phyloP scores from a whole-genome alignment of 106 monocot genomes.

The Amphibolis antarctica region DNA sequence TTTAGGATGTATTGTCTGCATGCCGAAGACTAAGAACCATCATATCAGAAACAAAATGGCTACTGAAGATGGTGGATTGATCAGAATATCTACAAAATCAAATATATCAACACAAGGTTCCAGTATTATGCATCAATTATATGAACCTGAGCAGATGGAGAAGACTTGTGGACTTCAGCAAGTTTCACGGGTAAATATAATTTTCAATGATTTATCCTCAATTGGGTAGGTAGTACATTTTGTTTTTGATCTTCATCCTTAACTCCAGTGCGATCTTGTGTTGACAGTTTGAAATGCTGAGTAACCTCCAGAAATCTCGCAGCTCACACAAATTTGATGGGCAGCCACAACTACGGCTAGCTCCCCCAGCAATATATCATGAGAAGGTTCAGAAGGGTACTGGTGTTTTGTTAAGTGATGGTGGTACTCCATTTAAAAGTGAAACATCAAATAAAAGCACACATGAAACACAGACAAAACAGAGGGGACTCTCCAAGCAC shows the following conservation, averaged over 20 bases:
- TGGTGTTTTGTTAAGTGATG: conserved; percentile 21
- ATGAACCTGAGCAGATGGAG: conserved; percentile 59
- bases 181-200: conserved; percentile 48
- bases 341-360: conserved; percentile 60
- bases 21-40: conserved; percentile 40
- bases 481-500: conserved; percentile 30
- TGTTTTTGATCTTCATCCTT: background rate
- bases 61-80: conserved; percentile 40
- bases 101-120: conserved; percentile 12
- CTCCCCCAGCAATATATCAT: conserved; percentile 87
- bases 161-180: conserved; percentile 52
- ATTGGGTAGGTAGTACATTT: background rate
- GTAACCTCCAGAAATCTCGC: conserved; percentile 51
- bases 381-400: conserved; percentile 60
- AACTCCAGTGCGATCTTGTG: background rate
- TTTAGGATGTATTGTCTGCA: conserved; percentile 59
- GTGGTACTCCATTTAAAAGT: conserved; percentile 21
- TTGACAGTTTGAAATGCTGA: conserved; percentile 91
- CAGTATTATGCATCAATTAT: conserved; percentile 27
- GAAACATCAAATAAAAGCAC: conserved; percentile 40
- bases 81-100: conserved; percentile 16
- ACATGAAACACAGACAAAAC: conserved; percentile 39
- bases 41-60: conserved; percentile 27
- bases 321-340: conserved; percentile 38
- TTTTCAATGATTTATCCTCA: background rate